These are phyloP conservation scores for Cydonia oblonga DNA, from an alignment of 331 rosid genomes.

Conservation along the genomic window DNA sequence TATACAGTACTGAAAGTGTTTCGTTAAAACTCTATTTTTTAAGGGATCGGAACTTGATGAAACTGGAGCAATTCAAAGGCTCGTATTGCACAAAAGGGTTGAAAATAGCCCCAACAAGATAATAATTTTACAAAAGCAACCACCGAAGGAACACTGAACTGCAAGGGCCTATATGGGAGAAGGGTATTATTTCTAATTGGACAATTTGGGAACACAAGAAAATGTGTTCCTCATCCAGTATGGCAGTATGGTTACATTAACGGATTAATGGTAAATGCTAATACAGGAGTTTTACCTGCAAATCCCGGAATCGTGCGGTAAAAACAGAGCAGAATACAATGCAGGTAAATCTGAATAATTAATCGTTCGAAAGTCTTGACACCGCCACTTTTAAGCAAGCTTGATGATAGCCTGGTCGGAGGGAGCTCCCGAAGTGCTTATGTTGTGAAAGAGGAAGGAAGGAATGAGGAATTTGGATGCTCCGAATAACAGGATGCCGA, in stretches of 20 bases:
- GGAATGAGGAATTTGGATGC: background rate
- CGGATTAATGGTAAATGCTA: background rate
- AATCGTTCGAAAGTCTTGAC: constrained; percentile 1
- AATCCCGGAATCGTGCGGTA: background rate
- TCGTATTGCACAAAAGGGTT: too few species aligned
- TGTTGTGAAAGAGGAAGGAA: too few species aligned
- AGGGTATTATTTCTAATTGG: background rate
- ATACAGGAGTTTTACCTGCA: background rate
- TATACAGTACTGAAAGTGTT: too few species aligned
- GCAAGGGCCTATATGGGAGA: too few species aligned
- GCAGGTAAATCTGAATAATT: background rate
- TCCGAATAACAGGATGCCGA: background rate
- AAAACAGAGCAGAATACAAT: background rate
- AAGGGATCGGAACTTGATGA: too few species aligned
- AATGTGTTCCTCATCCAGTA: too few species aligned
- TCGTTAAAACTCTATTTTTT: too few species aligned
- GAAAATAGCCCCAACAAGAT: too few species aligned
- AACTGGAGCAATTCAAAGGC: too few species aligned
- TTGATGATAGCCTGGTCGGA: background rate
- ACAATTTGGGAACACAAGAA: background rate
- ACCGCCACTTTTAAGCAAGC: background rate
- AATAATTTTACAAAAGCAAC: too few species aligned
- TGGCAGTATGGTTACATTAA: too few species aligned
- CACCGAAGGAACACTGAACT: too few species aligned
- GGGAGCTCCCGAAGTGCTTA: background rate